Conservation (phyloP, 2,329 filamentous ascomycete genomes). For the Ophiostoma ulmi region DNA sequence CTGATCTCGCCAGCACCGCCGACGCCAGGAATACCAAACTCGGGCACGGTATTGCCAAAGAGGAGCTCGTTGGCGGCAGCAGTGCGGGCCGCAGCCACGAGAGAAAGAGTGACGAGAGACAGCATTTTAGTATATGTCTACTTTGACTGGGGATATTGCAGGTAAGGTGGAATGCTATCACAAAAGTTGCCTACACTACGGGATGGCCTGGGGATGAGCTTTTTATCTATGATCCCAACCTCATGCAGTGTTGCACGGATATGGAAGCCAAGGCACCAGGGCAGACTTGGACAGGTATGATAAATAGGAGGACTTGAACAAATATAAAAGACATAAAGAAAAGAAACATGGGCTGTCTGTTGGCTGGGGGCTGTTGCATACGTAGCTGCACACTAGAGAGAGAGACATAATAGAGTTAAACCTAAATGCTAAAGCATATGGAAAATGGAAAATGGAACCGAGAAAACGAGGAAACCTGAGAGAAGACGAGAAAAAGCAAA, state of each 20-base stretch:
- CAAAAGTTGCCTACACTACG: not conserved
- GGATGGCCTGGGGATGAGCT: not conserved
- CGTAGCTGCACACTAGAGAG: not conserved
- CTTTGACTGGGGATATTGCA: not conserved
- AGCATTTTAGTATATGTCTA: not conserved
- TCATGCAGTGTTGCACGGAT: slow-evolving; percentile 1
- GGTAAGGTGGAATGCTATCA: not conserved
- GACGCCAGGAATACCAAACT: not conserved
- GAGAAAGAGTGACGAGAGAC: slow-evolving; percentile 17
- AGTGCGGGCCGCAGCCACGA: slow-evolving; percentile 7
- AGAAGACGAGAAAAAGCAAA: not conserved
- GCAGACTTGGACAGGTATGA: not conserved
- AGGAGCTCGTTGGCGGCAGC: slow-evolving; percentile 15
- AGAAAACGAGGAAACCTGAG: not conserved
- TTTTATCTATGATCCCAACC: not conserved
- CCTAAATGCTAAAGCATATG: not conserved
- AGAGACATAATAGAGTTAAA: slow-evolving; percentile 8
- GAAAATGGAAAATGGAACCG: not conserved
- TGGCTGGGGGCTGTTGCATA: not conserved
- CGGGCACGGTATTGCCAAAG: not conserved
- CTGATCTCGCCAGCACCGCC: slow-evolving; percentile 8
- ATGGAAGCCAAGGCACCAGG: not conserved
- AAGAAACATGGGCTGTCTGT: not conserved
- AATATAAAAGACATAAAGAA: not conserved
- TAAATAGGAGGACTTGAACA: not conserved